Base-by-base conservation (phyloP, 306 rosid genomes). In the Corylus heterophylla region DNA sequence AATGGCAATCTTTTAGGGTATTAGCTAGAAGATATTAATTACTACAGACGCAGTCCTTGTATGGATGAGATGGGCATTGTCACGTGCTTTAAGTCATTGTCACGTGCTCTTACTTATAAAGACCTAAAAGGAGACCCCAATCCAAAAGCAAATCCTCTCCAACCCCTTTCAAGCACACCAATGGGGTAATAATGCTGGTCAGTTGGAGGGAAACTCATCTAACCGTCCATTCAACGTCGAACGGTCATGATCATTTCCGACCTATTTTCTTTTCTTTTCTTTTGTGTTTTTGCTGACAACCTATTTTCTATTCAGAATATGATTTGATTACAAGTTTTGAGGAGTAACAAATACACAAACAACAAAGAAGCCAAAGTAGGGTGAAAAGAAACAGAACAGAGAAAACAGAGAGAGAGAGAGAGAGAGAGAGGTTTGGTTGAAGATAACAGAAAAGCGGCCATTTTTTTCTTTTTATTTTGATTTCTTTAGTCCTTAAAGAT, bases 181-280 rank as follows among this genome's bases (percentile, higher is more conserved):
- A 59, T 59, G 6, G 6, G 66, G 37, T 5, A 12, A 49, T 12
- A 59, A 59, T 59, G 66, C 66, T 12, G n/a, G 13, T 9, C 66
- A 59, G 72, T 67, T 67, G 72, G 31, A 68, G 61, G 59, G 47
- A 31, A 73, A 54, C 9, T 16, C 49, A 73, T 54, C 52, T 3
- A 50, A 14, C 82, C 89, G 79, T 83, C 59, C 13, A 52, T 31
- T 61, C 44, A 1, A 4, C 25, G 83, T 83, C 85, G 4, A 14
- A 80, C 74, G 80, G 83, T 37, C 35, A 37, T 2, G 64, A 68
- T 76, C 25, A 14, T 70, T 55, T 49, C 50, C 66, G 5, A 58
- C 50, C 74, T 49, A 37, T 35, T 16, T 11, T 35, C 67, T 39
- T 20, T 8, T 37, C 52, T 49, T 42, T 42, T 42, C 12, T 42